Evolutionary conservation across 345 rosid species (phyloP), one percentile per base, ranked within the genome.

Genomic region (Gossypium anomalum): DNA sequence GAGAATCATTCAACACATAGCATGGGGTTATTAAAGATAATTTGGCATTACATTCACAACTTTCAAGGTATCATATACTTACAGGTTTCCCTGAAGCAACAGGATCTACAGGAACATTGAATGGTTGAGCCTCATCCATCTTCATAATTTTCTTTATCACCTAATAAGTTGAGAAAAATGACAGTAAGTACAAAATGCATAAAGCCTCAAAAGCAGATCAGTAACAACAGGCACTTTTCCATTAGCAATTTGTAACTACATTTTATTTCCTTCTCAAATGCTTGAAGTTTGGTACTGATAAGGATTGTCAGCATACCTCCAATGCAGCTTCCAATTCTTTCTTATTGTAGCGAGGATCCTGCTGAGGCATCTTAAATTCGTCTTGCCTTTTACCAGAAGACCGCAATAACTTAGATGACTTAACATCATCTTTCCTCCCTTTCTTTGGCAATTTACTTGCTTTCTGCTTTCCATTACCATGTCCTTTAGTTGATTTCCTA

Each of bases 101-200:
- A 71, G 71, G 79, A 44, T 77, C 75, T n/a, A 62, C 47, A 20
- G 79, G 83, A 65, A 63, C 78, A 73, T 55, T 80, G 55, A 84
- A 84, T 23, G 85, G 85, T 72, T 79, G 75, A 22, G 87, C 87
- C 66, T 82, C 83, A 59, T 84, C 87, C 87, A 82, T 84, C 80
- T 78, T 84, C 87, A 82, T 84, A 56, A 84, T 68, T 80, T 80
- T 84, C 77, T 76, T 80, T 45, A 84, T 82, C 73, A 84, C 83
- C 87, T 84, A 55, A 63, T 7, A 51, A 68, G 38, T 53, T 19
- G 76, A 64, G 43, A 34, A 74, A 25, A 17, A 25, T 29, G n/a
- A 2, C 56, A 13, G 52, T 48, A 48, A 48, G 14, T 48, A 48
- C 52, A 51, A 51, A 51, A 51, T 51, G 56, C n/a, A 60, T 45